Conservation (phyloP, 164 flowering plant species). For the Echeveria elegans region DNA sequence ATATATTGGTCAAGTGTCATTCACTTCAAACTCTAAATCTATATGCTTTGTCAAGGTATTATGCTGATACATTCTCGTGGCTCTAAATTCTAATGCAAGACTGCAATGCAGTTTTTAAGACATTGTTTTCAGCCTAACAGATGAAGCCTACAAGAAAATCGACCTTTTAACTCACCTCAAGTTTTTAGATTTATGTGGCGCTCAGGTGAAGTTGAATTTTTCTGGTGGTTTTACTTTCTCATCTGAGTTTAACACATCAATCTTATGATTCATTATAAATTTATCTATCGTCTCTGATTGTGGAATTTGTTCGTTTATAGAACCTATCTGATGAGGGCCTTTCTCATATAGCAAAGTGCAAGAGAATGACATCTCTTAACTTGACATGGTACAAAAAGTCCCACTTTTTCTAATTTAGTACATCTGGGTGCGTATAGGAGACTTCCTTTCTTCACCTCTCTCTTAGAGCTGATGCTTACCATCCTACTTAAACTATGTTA, state of each 20-base stretch:
- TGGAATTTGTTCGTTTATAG: constrained; percentile 23
- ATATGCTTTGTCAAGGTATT: constrained; percentile 76
- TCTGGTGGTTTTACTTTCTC: not conserved
- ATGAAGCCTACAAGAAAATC: constrained; percentile 56
- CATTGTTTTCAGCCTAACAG: constrained; percentile 49
- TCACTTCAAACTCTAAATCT: constrained; percentile 58
- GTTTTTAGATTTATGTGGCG: constrained; percentile 85
- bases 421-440: not conserved
- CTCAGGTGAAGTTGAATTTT: constrained; percentile 49
- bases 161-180: constrained; percentile 41
- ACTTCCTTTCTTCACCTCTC: not conserved
- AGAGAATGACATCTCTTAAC: constrained; percentile 51
- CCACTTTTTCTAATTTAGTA: not conserved
- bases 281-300: not conserved
- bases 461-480: not conserved
- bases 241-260: not conserved
- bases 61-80: not conserved
- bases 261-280: not conserved
- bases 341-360: constrained; percentile 65
- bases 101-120: not conserved
- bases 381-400: constrained; percentile 71
- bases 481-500: constrained; percentile 14
- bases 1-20: constrained; percentile 47
- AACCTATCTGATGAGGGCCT: constrained; percentile 83
- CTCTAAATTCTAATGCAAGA: not conserved